Evolutionary conservation across 208 protist genomes (phyloP).

Genomic region (Trypanosoma boissoni): DNA sequence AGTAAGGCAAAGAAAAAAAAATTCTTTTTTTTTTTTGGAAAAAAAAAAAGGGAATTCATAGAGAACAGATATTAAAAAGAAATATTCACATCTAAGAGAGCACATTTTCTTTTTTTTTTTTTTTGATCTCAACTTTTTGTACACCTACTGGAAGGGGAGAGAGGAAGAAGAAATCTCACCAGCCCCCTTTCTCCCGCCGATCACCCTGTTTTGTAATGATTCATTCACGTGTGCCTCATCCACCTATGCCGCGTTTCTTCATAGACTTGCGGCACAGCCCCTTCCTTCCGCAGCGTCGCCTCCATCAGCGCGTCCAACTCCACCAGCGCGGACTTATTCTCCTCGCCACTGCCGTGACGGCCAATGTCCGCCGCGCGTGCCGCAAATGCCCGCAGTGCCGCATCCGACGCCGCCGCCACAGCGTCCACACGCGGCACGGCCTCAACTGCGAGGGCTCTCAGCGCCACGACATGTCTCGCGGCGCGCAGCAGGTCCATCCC

Average conservation of each 20-base stretch:
- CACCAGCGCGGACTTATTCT: background rate
- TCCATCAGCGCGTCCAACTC: background rate
- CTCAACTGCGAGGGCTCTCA: constrained; percentile 21
- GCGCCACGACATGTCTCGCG: constrained; percentile 19
- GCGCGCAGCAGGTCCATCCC: constrained; percentile 10
- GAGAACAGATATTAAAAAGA: background rate
- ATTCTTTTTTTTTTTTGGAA: background rate
- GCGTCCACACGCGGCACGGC: constrained; percentile 24
- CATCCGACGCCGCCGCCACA: constrained; percentile 22
- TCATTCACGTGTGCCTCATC: constrained; percentile 4
- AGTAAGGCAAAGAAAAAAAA: background rate
- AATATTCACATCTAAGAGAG: background rate
- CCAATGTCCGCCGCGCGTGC: constrained; percentile 19
- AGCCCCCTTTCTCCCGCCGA: background rate
- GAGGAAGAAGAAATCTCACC: background rate
- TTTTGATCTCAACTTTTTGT: no score
- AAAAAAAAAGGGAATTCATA: background rate
- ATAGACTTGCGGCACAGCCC: background rate
- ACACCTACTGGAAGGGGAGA: background rate
- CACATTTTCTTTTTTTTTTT: background rate
- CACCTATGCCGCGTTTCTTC: background rate
- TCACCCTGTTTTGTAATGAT: background rate
- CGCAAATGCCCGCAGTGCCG: constrained; percentile 31
- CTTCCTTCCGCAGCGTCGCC: background rate
- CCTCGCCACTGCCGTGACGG: background rate